Evolutionary conservation across 345 rosid species (phyloP).

Genomic region (Nasturtium officinale): DNA sequence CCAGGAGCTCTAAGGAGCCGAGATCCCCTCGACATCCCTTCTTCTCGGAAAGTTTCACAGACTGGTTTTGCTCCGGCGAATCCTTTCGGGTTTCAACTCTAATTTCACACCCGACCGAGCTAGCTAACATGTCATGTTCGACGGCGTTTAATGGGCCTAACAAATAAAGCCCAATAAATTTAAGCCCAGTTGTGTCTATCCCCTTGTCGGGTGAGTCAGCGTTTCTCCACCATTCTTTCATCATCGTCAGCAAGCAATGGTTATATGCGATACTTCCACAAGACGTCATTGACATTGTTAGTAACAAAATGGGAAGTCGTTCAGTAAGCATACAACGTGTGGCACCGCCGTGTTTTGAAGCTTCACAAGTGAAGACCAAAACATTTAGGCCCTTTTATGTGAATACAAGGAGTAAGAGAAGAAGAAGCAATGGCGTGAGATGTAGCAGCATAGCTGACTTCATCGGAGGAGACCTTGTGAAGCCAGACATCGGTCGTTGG

Average conservation of each 20-base stretch:
- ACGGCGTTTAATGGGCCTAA: constrained; percentile 11
- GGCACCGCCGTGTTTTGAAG: constrained; percentile 30
- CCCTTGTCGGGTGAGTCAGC: constrained; percentile 3
- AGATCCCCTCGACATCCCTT: constrained; percentile 42
- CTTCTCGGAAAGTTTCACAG: constrained; percentile 17
- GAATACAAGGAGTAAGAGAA: constrained; percentile 27
- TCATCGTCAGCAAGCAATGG: constrained; percentile 40
- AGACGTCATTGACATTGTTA: neutral
- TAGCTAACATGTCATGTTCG: neutral
- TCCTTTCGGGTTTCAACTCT: too few relatives aligned
- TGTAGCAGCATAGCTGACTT: constrained; percentile 58
- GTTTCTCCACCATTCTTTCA: constrained; percentile 45
- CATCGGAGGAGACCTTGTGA: constrained; percentile 82
- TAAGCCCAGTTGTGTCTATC: constrained; percentile 28
- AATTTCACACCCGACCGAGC: neutral
- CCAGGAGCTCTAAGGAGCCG: constrained; percentile 38
- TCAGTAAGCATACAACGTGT: constrained; percentile 48
- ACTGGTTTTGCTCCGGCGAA: constrained; percentile 28
- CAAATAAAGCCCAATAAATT: neutral
- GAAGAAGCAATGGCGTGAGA: constrained; percentile 39
- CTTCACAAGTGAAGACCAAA: constrained; percentile 23
- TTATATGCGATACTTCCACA: constrained; percentile 9
- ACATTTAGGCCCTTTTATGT: constrained; percentile 5
- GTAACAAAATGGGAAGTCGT: constrained; percentile 44
- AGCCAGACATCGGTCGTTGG: constrained; percentile 74